Percentiles rank a stretch among this genome's conserved stretches.
Conservation (phyloP, 495 filamentous ascomycete species). For the Trypethelium eluteriae region DNA sequence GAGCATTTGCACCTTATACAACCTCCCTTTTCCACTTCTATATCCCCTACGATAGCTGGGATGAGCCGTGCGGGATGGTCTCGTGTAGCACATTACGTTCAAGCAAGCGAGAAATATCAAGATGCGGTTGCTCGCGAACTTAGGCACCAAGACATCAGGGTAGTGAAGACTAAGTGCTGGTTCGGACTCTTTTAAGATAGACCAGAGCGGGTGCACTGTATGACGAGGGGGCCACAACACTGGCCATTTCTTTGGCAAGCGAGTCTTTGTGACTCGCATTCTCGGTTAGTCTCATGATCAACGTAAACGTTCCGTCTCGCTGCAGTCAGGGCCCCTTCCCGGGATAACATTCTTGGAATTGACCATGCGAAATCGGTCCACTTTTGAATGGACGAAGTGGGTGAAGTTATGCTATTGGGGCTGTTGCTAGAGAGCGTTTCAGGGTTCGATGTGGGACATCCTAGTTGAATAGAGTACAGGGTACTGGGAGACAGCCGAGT, state of each 20-base stretch:
- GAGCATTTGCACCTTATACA: not conserved
- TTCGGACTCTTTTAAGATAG: not conserved
- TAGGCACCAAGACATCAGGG: constrained; percentile 5
- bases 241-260: not conserved
- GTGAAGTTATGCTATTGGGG: not conserved
- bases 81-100: not conserved
- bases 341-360: not conserved
- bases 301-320: not conserved
- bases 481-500: not conserved
- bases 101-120: too few species aligned
- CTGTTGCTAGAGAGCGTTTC: not conserved
- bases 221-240: not conserved
- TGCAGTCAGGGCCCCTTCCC: not conserved
- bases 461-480: not conserved
- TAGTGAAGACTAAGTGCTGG: not conserved
- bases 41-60: not conserved
- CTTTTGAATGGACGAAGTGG: not conserved
- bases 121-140: not conserved
- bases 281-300: not conserved
- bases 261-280: not conserved
- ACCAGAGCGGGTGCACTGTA: not conserved
- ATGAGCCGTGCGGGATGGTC: not conserved
- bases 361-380: not conserved
- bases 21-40: not conserved
- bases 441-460: not conserved